These are phyloP conservation scores for Colletotrichum lindemuthianum DNA, from an alignment of 2,329 filamentous ascomycete genomes.

Conservation along the genomic window DNA sequence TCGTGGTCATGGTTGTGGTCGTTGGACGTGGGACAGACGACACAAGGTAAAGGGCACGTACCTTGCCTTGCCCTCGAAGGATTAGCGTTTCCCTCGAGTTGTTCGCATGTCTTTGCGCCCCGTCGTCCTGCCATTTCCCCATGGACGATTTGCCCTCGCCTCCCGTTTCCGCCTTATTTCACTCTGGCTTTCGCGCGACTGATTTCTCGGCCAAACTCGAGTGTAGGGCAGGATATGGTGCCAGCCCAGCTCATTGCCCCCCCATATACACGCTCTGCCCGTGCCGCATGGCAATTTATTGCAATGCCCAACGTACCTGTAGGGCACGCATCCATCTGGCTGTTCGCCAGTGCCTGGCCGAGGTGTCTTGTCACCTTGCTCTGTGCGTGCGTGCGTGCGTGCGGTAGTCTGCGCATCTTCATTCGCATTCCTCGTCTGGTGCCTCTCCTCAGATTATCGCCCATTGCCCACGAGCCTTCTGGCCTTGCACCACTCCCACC, in stretches of 20 bases:
- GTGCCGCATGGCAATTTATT: too few species aligned
- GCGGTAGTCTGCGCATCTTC: neutral
- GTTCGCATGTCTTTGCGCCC: constrained; percentile 13
- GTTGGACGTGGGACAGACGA: too few species aligned
- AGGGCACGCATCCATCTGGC: neutral
- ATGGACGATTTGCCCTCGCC: constrained; percentile 13
- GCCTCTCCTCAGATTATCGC: neutral
- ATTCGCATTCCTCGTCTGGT: constrained; percentile 15
- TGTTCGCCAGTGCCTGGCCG: too few species aligned
- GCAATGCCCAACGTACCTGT: neutral
- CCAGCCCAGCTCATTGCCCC: too few species aligned
- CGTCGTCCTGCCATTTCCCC: constrained; percentile 28
- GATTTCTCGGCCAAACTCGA: neutral
- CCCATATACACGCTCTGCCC: too few species aligned
- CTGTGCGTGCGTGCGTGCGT: too few species aligned
- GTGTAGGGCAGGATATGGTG: neutral
- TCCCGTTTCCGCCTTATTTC: constrained; percentile 23
- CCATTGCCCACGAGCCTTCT: constrained; percentile 13
- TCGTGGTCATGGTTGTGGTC: too few species aligned
- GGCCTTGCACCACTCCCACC: constrained; percentile 1
- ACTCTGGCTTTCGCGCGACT: neutral
- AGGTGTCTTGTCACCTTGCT: too few species aligned
- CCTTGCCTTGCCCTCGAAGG: constrained; percentile 12
- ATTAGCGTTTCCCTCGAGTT: constrained; percentile 12
- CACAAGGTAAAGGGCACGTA: constrained; percentile 8